A percentile compares a stretch with the other conserved stretches of the same genome.
phyloP scores from a whole-genome alignment of 192 early-diverging fungal species.

The Coemansia sp. region DNA sequence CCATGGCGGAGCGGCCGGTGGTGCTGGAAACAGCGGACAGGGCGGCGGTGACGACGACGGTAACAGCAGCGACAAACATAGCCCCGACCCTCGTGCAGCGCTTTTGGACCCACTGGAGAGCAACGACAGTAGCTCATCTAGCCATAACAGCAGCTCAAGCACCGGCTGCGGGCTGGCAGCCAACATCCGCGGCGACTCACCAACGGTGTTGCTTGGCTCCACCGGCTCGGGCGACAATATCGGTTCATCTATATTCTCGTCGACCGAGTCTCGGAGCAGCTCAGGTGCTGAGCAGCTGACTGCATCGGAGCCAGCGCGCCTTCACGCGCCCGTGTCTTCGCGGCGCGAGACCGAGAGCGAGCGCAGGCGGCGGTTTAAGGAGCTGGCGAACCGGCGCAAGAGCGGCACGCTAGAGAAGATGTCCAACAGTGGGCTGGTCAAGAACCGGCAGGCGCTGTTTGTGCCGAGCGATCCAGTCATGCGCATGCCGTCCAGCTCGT shows the following conservation, averaged over 20 bases:
- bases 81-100: constrained; percentile 25
- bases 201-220: constrained; percentile 23
- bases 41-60: constrained; percentile 12
- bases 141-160: constrained; percentile 29
- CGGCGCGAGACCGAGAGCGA: constrained; percentile 27
- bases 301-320: constrained; percentile 4
- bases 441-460: constrained; percentile 38
- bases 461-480: constrained; percentile 22
- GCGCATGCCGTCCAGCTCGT: neutral
- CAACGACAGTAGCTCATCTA: constrained; percentile 30
- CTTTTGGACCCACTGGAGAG: constrained; percentile 23
- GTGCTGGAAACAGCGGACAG: neutral
- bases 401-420: constrained; percentile 50
- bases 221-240: constrained; percentile 21
- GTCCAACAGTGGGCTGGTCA: constrained; percentile 44
- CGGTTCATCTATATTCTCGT: constrained; percentile 50
- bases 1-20: neutral
- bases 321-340: constrained; percentile 1
- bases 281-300: neutral
- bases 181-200: constrained; percentile 9
- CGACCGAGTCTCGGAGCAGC: constrained; percentile 15
- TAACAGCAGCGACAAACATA: constrained; percentile 22
- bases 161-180: constrained; percentile 36
- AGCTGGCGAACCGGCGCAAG: constrained; percentile 47
- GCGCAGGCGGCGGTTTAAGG: constrained; percentile 30